Evolutionary conservation across 345 rosid species (phyloP), one percentile per base, ranked within the genome.

Genomic region (Chamaenerion angustifolium): DNA sequence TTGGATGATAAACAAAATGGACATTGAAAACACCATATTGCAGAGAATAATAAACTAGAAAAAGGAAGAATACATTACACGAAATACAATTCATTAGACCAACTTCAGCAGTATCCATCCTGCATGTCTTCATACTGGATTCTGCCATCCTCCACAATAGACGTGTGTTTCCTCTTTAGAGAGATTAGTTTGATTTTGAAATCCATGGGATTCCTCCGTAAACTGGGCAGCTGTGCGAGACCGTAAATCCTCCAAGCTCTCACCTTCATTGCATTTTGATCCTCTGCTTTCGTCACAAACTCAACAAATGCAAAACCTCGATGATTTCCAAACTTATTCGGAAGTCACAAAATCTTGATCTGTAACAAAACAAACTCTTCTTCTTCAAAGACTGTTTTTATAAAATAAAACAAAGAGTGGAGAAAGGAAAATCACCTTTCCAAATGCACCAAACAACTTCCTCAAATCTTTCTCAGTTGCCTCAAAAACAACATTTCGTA

Each of bases 251-350:
- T 87, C 93, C 73, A 87, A 62, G 67, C 72, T 85, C 75, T 74
- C 82, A n/a, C 90, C 90, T 74, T 57, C 47, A 74, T 62, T 18
- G 96, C 95, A 64, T 78, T 92, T 55, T 66, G 73, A 3, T 94
- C 85, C 66, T 92, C 96, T 71, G 87, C 93, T 70, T 92, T 92
- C 14, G 98, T 82, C 49, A 87, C 66, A 42, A 59, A 87, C 69
- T 87, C 96, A 53, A 92, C 84, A 51, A 87, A 87, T 10, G 85
- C 96, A 68, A 65, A 92, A 37, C 96, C 98, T 48, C 93, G 75
- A 52, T 66, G 87, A 66, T 66, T 74, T 68, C 83, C 85, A 48
- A 78, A 76, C 49, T 78, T 87, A 85, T 64, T 82, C 12, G 98
- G 98, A 60, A 84, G 65, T 66, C 98, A 68, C 56, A 82, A 56